Evolutionary conservation across 768 basidiomycete genomes (phyloP).

Genomic region (Mycena kentingensis): DNA sequence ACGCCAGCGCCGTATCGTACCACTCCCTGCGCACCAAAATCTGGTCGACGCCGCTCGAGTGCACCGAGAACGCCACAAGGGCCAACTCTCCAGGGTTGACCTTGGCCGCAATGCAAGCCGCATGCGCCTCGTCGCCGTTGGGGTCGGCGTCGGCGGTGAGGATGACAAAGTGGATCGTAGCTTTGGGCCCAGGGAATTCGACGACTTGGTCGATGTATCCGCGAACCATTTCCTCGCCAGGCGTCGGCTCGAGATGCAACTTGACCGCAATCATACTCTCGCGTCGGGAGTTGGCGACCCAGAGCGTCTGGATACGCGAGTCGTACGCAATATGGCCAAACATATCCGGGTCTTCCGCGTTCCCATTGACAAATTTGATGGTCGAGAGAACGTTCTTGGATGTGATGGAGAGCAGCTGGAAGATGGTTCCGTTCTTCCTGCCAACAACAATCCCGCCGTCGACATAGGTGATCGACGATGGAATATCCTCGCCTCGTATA

Average conservation of each 20-base stretch:
- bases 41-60: slow-evolving; percentile 86
- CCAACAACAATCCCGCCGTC: slow-evolving; percentile 86
- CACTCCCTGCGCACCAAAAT: slow-evolving; percentile 84
- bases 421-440: slow-evolving; percentile 80
- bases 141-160: slow-evolving; percentile 84
- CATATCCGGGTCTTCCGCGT: slow-evolving; percentile 78
- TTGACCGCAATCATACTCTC: slow-evolving; percentile 84
- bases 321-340: slow-evolving; percentile 88
- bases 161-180: slow-evolving; percentile 88
- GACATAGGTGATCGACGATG: slow-evolving; percentile 83
- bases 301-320: slow-evolving; percentile 80
- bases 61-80: slow-evolving; percentile 86
- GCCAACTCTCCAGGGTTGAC: slow-evolving; percentile 75
- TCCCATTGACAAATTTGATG: slow-evolving; percentile 73
- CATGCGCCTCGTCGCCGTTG: slow-evolving; percentile 78
- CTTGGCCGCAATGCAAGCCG: slow-evolving; percentile 82
- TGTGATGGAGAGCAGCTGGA: slow-evolving; percentile 79
- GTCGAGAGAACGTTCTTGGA: slow-evolving; percentile 75
- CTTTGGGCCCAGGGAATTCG: slow-evolving; percentile 81
- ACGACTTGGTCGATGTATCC: slow-evolving; percentile 79
- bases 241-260: slow-evolving; percentile 66
- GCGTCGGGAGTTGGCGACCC: slow-evolving; percentile 84
- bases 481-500: slow-evolving; percentile 76
- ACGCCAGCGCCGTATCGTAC: slow-evolving; percentile 68
- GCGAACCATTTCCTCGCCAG: slow-evolving; percentile 62